These are phyloP conservation scores for Ustilago vetiveriae DNA, from an alignment of 1,284 basidiomycete genomes.

Conservation along the genomic window DNA sequence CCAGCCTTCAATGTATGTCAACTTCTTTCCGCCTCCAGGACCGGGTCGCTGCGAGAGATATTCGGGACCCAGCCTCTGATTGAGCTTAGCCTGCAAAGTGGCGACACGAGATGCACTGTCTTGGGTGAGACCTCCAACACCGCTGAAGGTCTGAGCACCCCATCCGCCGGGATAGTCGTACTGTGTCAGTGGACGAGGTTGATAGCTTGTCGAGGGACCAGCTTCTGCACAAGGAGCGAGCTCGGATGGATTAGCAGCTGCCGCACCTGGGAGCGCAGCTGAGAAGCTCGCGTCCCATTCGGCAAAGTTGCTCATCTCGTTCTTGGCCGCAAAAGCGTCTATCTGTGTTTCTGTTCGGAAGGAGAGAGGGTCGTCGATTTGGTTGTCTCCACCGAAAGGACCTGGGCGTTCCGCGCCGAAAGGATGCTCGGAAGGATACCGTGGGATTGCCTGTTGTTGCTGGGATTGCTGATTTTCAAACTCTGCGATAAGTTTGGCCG, in stretches of 20 bases:
- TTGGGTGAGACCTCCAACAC: conserved; percentile 37
- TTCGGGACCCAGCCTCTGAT: conserved; percentile 90
- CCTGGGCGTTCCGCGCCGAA: conserved; percentile 30
- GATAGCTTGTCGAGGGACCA: conserved; percentile 12
- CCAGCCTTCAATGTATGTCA: conserved; percentile 97
- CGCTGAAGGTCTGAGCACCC: conserved; percentile 37
- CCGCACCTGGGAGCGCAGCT: no score
- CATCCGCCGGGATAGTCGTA: conserved; percentile 50
- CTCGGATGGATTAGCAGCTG: conserved; percentile 7
- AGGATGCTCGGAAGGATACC: conserved; percentile 36
- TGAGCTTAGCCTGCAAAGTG: conserved; percentile 80
- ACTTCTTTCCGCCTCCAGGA: conserved; percentile 75
- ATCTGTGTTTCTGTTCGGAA: background rate
- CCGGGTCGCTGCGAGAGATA: conserved; percentile 89
- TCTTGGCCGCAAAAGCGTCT: conserved; percentile 10
- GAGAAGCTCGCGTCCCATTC: conserved; percentile 24
- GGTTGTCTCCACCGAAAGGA: conserved; percentile 31
- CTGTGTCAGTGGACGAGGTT: conserved; percentile 28
- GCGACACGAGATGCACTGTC: conserved; percentile 70
- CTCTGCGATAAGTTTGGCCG: conserved; percentile 44
- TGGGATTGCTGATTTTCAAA: conserved; percentile 33
- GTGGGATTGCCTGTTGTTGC: background rate
- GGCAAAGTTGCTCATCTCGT: conserved; percentile 27
- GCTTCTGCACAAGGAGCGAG: background rate
- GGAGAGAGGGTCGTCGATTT: background rate